Percentiles rank a stretch among this genome's conserved stretches.
Evolutionary conservation across 2,329 filamentous ascomycete species (phyloP).

Genomic region (Exophiala bonariae): DNA sequence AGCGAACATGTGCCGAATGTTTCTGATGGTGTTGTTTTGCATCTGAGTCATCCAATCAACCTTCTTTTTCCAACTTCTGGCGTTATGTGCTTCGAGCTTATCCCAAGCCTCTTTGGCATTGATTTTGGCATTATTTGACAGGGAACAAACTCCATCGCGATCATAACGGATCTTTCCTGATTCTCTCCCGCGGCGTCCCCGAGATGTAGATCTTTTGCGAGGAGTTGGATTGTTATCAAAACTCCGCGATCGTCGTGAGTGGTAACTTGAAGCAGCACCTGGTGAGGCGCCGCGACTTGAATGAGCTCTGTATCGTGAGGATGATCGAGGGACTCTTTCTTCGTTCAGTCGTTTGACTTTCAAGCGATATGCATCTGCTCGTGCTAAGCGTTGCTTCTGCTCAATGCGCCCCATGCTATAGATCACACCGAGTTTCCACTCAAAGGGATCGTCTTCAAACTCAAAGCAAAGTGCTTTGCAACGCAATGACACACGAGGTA

Average conservation of each 20-base stretch:
- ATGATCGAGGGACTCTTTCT: slow-evolving; percentile 55
- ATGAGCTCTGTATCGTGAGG: slow-evolving; percentile 53
- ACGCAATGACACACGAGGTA: slow-evolving; percentile 82
- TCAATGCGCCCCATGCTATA: slow-evolving; percentile 87
- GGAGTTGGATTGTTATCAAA: slow-evolving; percentile 59
- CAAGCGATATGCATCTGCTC: slow-evolving; percentile 84
- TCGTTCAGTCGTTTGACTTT: slow-evolving; percentile 84
- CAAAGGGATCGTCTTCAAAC: slow-evolving; percentile 92
- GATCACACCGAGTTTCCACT: slow-evolving; percentile 95
- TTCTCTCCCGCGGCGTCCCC: slow-evolving; percentile 35
- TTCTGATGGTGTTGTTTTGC: slow-evolving; percentile 72
- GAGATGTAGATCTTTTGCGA: slow-evolving; percentile 32
- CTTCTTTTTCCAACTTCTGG: slow-evolving; percentile 86
- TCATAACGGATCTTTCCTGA: slow-evolving; percentile 63
- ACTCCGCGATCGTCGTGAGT: slow-evolving; percentile 41
- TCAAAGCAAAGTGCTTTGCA: slow-evolving; percentile 84
- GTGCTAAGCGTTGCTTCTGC: slow-evolving; percentile 83
- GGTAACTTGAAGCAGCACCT: slow-evolving; percentile 32
- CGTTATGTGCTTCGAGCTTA: slow-evolving; percentile 75
- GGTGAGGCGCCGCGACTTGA: slow-evolving; percentile 47
- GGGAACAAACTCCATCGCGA: slow-evolving; percentile 70
- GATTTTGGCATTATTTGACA: slow-evolving; percentile 72
- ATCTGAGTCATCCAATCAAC: slow-evolving; percentile 75
- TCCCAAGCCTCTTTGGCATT: slow-evolving; percentile 74
- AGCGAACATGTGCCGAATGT: slow-evolving; percentile 77